phyloP scores from a whole-genome alignment of 225 moss, liverwort and hornwort genomes.

The Climacium dendroides region DNA sequence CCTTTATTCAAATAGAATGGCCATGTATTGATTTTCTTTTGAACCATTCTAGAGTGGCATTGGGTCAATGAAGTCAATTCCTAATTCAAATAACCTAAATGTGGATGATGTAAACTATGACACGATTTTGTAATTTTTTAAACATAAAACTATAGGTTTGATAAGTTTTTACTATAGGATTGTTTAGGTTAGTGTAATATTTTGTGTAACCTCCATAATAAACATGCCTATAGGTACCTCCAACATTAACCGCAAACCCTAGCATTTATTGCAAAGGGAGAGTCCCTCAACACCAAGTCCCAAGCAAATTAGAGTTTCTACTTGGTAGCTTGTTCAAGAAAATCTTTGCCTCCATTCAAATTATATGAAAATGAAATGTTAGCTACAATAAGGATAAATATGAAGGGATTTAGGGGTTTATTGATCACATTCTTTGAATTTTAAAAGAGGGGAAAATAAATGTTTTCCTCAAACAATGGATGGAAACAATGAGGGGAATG shows the following conservation, averaged over 20 bases:
- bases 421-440: too few species aligned
- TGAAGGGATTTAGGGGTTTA: too few species aligned
- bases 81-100: background rate
- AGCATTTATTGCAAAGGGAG: background rate
- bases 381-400: too few species aligned
- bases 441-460: too few species aligned
- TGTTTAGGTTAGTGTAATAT: background rate
- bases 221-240: accelerated
- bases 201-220: accelerated
- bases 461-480: too few species aligned
- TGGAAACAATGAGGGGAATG: too few species aligned
- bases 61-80: background rate
- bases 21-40: background rate
- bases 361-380: too few species aligned
- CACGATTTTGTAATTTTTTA: background rate
- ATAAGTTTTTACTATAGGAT: accelerated
- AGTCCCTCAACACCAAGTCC: too few species aligned
- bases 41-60: background rate
- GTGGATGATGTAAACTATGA: background rate
- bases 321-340: too few species aligned
- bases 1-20: background rate
- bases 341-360: too few species aligned
- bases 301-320: too few species aligned
- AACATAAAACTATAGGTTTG: accelerated
- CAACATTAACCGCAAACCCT: accelerated